phyloP scores from a whole-genome alignment of 164 flowering plant genomes.

The Kalanchoe fedtschenkoi region DNA sequence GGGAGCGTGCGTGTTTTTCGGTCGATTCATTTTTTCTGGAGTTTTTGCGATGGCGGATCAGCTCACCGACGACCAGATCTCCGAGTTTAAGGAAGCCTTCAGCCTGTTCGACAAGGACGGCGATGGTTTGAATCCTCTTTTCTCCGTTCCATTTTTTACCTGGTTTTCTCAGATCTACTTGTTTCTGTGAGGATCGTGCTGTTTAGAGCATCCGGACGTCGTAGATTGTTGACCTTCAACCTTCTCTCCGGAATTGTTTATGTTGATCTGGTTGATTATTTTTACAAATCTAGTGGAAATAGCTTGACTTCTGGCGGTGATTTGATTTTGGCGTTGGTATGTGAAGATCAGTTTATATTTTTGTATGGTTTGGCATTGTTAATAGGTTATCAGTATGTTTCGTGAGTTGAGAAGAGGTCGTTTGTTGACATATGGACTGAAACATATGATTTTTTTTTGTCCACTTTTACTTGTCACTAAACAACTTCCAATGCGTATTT shows the following conservation, averaged over 20 bases:
- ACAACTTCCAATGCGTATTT: too few relatives aligned
- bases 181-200: not conserved
- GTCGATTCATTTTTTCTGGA: not conserved
- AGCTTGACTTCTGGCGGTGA: not conserved
- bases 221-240: not conserved
- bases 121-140: conserved; percentile 1
- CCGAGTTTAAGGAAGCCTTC: conserved; percentile 9
- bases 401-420: not conserved
- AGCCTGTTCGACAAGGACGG: conserved; percentile 9
- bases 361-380: too few relatives aligned
- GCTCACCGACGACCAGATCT: conserved; percentile 10
- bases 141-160: not conserved
- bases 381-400: not conserved
- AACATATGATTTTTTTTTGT: too few relatives aligned
- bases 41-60: conserved; percentile 5
- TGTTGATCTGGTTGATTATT: not conserved
- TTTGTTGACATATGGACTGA: not conserved
- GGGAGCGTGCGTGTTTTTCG: not conserved
- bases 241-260: not conserved
- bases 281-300: not conserved
- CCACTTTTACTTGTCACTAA: too few relatives aligned
- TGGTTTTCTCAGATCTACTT: not conserved
- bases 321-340: not conserved
- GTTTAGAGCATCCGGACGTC: not conserved
- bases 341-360: not conserved